Conservation (phyloP, 139 green algal genomes). For the Yamagishiella unicocca region DNA sequence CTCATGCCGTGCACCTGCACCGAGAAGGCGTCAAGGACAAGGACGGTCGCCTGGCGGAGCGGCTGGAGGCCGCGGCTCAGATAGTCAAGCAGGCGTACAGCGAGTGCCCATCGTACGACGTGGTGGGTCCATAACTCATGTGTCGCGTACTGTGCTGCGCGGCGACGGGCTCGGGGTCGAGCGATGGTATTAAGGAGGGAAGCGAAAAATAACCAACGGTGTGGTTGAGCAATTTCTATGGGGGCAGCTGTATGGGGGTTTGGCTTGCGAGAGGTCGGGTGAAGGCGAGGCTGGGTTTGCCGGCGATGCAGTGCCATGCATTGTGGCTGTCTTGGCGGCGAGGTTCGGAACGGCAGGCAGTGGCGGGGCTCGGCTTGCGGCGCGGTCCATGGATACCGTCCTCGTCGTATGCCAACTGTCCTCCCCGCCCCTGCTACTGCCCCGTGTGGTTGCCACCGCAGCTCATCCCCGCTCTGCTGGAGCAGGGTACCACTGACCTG, state of each 20-base stretch:
- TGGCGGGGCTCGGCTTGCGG: too few species aligned
- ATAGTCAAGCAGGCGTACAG: constrained; percentile 89
- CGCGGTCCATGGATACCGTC: not conserved
- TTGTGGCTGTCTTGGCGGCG: too few species aligned
- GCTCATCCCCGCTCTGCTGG: constrained; percentile 89
- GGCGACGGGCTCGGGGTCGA: too few species aligned
- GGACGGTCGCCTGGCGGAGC: constrained; percentile 68
- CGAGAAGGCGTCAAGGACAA: constrained; percentile 43
- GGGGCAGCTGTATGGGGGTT: too few species aligned
- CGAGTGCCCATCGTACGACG: constrained; percentile 92
- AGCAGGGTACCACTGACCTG: constrained; percentile 75
- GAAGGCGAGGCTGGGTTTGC: too few species aligned
- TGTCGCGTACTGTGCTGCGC: too few species aligned
- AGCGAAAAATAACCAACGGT: too few species aligned
- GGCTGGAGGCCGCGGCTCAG: constrained; percentile 77
- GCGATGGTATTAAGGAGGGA: too few species aligned
- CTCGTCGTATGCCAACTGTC: not conserved
- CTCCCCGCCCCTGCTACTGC: not conserved
- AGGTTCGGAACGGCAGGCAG: too few species aligned
- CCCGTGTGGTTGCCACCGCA: constrained; percentile 29
- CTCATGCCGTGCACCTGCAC: constrained; percentile 87
- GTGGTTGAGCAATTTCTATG: too few species aligned
- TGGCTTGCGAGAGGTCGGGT: too few species aligned
- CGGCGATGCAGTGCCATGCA: too few species aligned
- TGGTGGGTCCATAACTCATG: constrained; percentile 57